Percentiles rank a stretch among this genome's conserved stretches.
These are phyloP conservation scores for Seiridium cupressi DNA, from an alignment of 2,329 filamentous ascomycete species.

Conservation along the genomic window DNA sequence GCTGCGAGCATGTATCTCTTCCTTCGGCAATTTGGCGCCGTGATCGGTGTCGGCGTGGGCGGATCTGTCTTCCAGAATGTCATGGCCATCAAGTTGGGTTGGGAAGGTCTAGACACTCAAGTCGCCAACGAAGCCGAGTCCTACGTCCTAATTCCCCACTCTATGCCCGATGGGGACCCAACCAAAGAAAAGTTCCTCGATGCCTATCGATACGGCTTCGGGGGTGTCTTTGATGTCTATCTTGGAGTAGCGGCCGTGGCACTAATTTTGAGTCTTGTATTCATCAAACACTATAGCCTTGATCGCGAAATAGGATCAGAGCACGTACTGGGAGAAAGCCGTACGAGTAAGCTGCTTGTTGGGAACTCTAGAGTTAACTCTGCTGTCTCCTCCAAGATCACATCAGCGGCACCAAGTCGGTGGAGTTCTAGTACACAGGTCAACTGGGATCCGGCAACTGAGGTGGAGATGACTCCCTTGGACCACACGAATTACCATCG, in stretches of 20 bases:
- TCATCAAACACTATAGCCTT: slow-evolving; percentile 41
- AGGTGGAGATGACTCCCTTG: background rate
- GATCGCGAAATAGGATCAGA: slow-evolving; percentile 45
- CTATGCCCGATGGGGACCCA: background rate
- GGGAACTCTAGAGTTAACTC: background rate
- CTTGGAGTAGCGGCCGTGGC: slow-evolving; percentile 46
- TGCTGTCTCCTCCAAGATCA: background rate
- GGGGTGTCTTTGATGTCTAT: slow-evolving; percentile 53
- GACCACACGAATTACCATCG: background rate
- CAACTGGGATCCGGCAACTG: background rate
- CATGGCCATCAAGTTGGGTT: slow-evolving; percentile 30
- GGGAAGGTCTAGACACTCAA: slow-evolving; percentile 24
- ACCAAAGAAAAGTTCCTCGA: slow-evolving; percentile 4
- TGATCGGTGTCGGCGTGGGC: slow-evolving; percentile 38
- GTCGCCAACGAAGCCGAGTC: slow-evolving; percentile 26
- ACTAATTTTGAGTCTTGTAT: slow-evolving; percentile 2
- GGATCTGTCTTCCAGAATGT: slow-evolving; percentile 40
- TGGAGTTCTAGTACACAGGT: background rate
- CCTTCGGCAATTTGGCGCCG: slow-evolving; percentile 37
- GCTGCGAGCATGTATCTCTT: slow-evolving; percentile 36
- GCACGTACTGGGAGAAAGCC: slow-evolving; percentile 32
- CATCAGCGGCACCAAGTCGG: background rate
- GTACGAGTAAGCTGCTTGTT: background rate
- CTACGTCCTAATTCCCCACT: slow-evolving; percentile 15
- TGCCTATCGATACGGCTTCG: slow-evolving; percentile 52